Conservation (phyloP, 768 basidiomycete genomes). For the Trametes elegans region DNA sequence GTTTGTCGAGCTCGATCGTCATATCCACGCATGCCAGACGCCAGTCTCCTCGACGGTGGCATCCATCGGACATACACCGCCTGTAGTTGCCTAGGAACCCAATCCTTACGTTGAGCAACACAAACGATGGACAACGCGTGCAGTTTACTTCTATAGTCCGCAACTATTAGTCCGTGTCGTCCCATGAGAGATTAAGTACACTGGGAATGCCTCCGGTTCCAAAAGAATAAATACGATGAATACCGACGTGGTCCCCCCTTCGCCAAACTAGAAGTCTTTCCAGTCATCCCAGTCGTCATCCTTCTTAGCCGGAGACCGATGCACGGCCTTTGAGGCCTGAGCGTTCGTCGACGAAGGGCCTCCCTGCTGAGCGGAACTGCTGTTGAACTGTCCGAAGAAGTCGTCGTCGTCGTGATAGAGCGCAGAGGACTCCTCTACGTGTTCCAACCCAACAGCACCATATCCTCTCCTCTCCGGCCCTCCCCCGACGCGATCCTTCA, state of each 20-base stretch:
- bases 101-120: too few species aligned
- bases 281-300: slow-evolving; percentile 47
- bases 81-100: too few species aligned
- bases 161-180: background rate
- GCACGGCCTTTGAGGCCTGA: slow-evolving; percentile 13
- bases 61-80: too few species aligned
- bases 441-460: slow-evolving; percentile 46
- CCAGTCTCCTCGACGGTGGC: background rate
- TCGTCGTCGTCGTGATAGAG: slow-evolving; percentile 64
- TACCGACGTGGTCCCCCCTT: background rate
- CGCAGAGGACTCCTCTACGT: slow-evolving; percentile 54
- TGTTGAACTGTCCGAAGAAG: slow-evolving; percentile 52
- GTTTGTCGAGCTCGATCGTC: background rate
- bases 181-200: slow-evolving; percentile 1
- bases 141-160: background rate
- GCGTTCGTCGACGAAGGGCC: slow-evolving; percentile 16
- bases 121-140: too few species aligned
- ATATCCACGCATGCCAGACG: background rate
- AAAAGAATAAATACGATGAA: slow-evolving; percentile 9
- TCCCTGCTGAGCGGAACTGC: slow-evolving; percentile 13
- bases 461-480: slow-evolving; percentile 49
- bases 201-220: background rate
- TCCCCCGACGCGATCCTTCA: slow-evolving; percentile 54
- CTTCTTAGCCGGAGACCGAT: slow-evolving; percentile 29
- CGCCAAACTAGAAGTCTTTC: slow-evolving; percentile 49